These are phyloP conservation scores for Mrakiaceae sp. DNA, from an alignment of 1,284 basidiomycete genomes.

Conservation along the genomic window DNA sequence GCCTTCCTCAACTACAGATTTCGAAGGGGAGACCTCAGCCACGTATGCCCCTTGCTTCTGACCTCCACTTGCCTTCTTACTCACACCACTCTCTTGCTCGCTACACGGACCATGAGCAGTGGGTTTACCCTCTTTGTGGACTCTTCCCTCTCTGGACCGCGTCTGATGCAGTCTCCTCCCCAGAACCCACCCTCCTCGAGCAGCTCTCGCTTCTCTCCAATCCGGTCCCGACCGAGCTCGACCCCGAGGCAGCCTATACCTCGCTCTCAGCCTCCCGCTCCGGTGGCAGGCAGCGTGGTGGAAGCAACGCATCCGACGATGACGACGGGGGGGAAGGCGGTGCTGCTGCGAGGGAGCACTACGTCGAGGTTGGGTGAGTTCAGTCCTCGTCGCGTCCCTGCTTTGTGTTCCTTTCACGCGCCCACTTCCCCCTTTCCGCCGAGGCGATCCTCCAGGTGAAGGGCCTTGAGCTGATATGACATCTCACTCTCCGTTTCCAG, in stretches of 20 bases:
- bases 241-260: slow-evolving; percentile 15
- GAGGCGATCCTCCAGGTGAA: background rate
- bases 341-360: slow-evolving; percentile 7
- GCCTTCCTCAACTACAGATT: too few species aligned
- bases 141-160: too few species aligned
- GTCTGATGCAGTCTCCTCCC: background rate
- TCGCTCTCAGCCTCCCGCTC: slow-evolving; percentile 7
- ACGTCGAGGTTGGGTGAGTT: slow-evolving; percentile 15
- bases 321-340: slow-evolving; percentile 8
- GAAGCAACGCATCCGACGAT: slow-evolving; percentile 3
- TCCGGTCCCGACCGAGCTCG: slow-evolving; percentile 13
- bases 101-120: too few species aligned
- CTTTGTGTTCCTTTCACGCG: background rate
- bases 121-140: too few species aligned
- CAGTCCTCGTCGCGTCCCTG: background rate
- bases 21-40: too few species aligned
- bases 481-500: background rate
- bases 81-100: too few species aligned
- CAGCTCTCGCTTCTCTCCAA: slow-evolving; percentile 16
- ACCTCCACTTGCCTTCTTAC: too few species aligned
- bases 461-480: background rate
- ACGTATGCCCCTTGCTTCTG: too few species aligned
- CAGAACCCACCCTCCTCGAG: slow-evolving; percentile 16
- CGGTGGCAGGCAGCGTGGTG: too few species aligned
- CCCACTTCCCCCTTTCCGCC: background rate